Evolutionary conservation across 768 basidiomycete genomes (phyloP).

Genomic region (Naganishia randhawae): DNA sequence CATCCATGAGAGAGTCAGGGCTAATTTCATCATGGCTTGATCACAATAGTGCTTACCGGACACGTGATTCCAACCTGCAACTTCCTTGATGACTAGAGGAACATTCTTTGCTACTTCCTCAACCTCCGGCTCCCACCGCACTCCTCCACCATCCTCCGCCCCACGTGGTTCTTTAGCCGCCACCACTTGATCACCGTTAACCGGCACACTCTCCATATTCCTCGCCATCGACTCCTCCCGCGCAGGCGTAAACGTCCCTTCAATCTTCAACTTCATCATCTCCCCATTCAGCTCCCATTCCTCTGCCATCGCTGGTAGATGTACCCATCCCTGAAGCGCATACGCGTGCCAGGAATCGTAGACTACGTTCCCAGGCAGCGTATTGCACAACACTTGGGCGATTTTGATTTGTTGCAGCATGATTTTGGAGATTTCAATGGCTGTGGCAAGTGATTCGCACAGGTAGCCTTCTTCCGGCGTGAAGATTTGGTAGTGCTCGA

Average conservation of each 20-base stretch:
- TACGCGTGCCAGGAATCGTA: neutral
- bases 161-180: neutral
- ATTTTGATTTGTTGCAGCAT: neutral
- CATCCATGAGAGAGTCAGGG: neutral
- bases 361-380: neutral
- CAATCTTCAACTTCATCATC: neutral
- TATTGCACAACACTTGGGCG: neutral
- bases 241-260: neutral
- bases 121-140: neutral
- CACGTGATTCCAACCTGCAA: too few relatives aligned
- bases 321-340: neutral
- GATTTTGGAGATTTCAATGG: neutral
- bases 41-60: too few relatives aligned
- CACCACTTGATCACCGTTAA: neutral
- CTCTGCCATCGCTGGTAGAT: neutral
- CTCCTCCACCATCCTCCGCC: neutral
- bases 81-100: neutral
- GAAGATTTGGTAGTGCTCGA: conserved; percentile 2
- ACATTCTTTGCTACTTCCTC: neutral
- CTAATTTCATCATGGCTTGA: too few relatives aligned
- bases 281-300: conserved; percentile 3
- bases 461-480: neutral
- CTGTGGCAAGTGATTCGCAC: neutral
- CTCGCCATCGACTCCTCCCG: conserved; percentile 15
- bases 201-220: neutral